A percentile compares a stretch with the other conserved stretches of the same genome.
These are phyloP conservation scores for Logfia minima DNA, from an alignment of 129 eudicot species.

Conservation along the genomic window DNA sequence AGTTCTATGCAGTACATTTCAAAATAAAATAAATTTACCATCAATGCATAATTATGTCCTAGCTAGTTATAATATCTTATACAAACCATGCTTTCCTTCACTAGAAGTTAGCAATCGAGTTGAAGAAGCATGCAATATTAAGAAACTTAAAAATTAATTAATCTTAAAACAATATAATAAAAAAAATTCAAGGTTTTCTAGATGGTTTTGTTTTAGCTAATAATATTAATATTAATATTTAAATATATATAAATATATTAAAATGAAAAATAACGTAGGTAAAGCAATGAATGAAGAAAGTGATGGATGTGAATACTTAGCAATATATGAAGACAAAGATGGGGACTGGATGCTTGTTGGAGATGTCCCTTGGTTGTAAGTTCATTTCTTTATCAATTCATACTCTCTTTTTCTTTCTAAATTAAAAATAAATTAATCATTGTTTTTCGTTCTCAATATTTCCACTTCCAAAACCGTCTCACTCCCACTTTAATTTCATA, in stretches of 20 bases:
- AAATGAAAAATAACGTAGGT: constrained; percentile 17
- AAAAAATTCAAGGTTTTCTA: no score
- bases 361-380: constrained; percentile 85
- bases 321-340: constrained; percentile 93
- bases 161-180: no score
- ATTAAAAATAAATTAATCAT: constrained; percentile 6
- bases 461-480: constrained; percentile 1
- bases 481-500: background rate
- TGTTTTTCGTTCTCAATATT: constrained; percentile 25
- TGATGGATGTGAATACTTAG: constrained; percentile 58
- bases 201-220: no score
- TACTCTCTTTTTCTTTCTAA: background rate
- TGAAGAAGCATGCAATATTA: no score
- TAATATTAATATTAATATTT: no score
- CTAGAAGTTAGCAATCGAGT: no score
- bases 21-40: background rate
- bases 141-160: no score
- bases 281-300: constrained; percentile 59
- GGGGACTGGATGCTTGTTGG: constrained; percentile 93
- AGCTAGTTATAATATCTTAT: no score
- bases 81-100: no score
- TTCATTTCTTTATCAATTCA: constrained; percentile 2
- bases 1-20: background rate
- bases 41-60: no score
- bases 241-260: background rate